These are phyloP conservation scores for Canavalia ensiformis DNA, from an alignment of 306 rosid species.

Conservation along the genomic window DNA sequence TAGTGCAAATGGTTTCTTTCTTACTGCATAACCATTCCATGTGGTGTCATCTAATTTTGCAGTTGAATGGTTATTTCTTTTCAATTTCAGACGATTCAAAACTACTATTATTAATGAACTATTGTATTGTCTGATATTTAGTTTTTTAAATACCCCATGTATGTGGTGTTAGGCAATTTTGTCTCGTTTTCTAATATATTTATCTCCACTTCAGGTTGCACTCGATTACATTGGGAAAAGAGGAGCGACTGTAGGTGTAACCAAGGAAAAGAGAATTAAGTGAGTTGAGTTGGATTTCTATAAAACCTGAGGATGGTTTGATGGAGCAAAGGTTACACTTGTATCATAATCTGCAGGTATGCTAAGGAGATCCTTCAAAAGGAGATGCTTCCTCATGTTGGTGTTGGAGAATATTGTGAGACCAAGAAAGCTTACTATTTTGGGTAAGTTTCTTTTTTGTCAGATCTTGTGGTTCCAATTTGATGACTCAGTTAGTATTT, in stretches of 20 bases:
- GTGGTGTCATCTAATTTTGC: too few relatives aligned
- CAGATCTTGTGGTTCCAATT: neutral
- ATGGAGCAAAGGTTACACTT: slow-evolving; percentile 44
- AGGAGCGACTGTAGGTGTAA: slow-evolving; percentile 95
- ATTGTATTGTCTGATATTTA: too few relatives aligned
- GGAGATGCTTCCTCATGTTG: slow-evolving; percentile 99
- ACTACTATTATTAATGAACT: too few relatives aligned
- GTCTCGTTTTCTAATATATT: slow-evolving; percentile 7
- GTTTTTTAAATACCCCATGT: neutral
- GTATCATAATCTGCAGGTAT: slow-evolving; percentile 63
- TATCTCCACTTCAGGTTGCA: slow-evolving; percentile 72
- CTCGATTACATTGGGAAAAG: slow-evolving; percentile 95
- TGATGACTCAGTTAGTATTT: slow-evolving; percentile 35
- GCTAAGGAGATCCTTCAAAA: slow-evolving; percentile 98
- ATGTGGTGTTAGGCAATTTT: neutral
- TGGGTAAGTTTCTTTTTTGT: slow-evolving; percentile 64
- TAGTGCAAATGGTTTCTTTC: too few relatives aligned
- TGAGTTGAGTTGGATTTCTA: slow-evolving; percentile 56
- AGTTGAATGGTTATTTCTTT: too few relatives aligned
- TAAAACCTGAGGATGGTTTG: slow-evolving; percentile 23
- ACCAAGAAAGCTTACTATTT: slow-evolving; percentile 98
- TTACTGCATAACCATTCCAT: too few relatives aligned
- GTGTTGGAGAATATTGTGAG: slow-evolving; percentile 92
- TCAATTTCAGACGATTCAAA: too few relatives aligned
- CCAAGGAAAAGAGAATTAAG: slow-evolving; percentile 97